phyloP scores from a whole-genome alignment of 1,284 basidiomycete genomes.

The Anthracocystis walkeri region DNA sequence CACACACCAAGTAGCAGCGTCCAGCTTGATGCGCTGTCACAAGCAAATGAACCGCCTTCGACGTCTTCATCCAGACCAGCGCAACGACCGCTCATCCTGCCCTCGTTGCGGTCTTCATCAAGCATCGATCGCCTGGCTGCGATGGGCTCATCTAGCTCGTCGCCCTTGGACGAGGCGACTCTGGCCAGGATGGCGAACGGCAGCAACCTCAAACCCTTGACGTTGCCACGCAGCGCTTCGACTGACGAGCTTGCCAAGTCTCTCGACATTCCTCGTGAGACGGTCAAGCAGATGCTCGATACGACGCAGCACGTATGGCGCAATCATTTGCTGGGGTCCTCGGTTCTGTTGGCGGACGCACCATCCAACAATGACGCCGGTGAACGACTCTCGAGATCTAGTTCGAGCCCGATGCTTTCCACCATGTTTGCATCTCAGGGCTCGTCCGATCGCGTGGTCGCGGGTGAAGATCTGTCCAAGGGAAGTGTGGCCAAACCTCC shows the following conservation, averaged over 20 bases:
- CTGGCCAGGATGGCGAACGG: background rate
- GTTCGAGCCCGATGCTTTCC: conserved; percentile 32
- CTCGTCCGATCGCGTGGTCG: background rate
- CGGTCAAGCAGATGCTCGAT: conserved; percentile 49
- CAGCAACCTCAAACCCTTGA: conserved; percentile 14
- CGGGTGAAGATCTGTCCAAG: conserved; percentile 15
- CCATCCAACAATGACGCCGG: background rate
- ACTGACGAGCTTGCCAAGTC: conserved; percentile 38
- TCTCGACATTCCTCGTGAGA: conserved; percentile 45
- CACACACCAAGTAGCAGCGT: conserved; percentile 7
- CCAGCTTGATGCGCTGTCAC: conserved; percentile 4
- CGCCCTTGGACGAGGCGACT: background rate
- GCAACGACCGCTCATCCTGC: conserved; percentile 37
- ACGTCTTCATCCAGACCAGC: conserved; percentile 11
- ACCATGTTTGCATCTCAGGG: conserved; percentile 25
- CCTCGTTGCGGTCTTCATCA: conserved; percentile 22
- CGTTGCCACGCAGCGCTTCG: conserved; percentile 22
- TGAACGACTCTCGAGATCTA: conserved; percentile 18
- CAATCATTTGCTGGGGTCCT: conserved; percentile 29
- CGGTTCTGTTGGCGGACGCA: conserved; percentile 1
- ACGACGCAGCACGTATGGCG: conserved; percentile 47
- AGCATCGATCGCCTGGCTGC: conserved; percentile 23
- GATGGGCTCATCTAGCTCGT: conserved; percentile 7
- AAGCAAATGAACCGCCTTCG: background rate
- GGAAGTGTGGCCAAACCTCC: conserved; percentile 16